phyloP scores from a whole-genome alignment of 768 basidiomycete species.

The Cantharellus cinnabarinus region DNA sequence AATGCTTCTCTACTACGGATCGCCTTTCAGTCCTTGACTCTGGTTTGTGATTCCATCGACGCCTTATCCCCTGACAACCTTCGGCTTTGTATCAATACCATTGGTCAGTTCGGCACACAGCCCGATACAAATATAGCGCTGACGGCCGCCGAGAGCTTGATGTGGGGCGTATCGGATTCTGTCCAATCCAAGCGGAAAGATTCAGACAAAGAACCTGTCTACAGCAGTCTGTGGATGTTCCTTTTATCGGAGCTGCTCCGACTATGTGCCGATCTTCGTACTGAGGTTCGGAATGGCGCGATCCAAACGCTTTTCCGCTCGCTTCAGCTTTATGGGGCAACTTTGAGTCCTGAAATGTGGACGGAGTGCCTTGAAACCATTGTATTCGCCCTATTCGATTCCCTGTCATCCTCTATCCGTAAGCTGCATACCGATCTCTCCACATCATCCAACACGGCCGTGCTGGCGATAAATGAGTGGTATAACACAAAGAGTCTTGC shows the following conservation, averaged over 20 bases:
- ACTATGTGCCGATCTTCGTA: constrained; percentile 59
- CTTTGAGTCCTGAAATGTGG: constrained; percentile 68
- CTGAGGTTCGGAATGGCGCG: constrained; percentile 81
- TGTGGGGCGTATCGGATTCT: constrained; percentile 94
- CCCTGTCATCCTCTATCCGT: constrained; percentile 29
- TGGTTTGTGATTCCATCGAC: constrained; percentile 85
- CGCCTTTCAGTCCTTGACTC: constrained; percentile 79
- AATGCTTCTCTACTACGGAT: constrained; percentile 68
- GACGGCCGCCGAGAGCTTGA: constrained; percentile 75
- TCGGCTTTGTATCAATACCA: constrained; percentile 69
- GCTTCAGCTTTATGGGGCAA: constrained; percentile 81
- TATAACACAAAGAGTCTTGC: constrained; percentile 80
- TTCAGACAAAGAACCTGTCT: constrained; percentile 40
- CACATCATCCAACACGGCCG: constrained; percentile 8
- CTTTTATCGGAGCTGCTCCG: constrained; percentile 66
- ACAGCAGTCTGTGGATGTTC: constrained; percentile 86
- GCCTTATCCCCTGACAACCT: constrained; percentile 63
- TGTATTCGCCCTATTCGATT: constrained; percentile 67
- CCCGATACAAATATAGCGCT: constrained; percentile 90
- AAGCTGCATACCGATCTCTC: constrained; percentile 2
- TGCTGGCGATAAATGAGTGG: constrained; percentile 31
- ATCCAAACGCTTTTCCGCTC: constrained; percentile 91
- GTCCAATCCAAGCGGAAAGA: constrained; percentile 69
- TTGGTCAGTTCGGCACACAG: constrained; percentile 83
- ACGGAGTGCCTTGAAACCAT: constrained; percentile 81